These are phyloP conservation scores for Sporodiniella umbellata DNA, from an alignment of 371 early-diverging fungal species.

Conservation along the genomic window DNA sequence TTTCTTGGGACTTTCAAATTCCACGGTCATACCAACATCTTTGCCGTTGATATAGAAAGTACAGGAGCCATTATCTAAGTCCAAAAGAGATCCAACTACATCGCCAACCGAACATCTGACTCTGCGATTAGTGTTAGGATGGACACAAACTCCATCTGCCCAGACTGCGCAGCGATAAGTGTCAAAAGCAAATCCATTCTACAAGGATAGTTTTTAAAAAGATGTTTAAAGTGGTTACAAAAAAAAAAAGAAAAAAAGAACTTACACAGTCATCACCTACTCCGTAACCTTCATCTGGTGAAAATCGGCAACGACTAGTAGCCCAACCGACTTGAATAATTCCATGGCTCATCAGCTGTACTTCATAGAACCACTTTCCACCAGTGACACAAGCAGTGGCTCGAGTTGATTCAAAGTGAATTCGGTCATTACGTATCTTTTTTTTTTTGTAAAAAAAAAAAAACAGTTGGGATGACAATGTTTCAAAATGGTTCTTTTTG, in stretches of 20 bases:
- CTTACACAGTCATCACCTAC: constrained; percentile 60
- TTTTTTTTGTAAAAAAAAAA: no score
- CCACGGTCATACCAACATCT: constrained; percentile 38
- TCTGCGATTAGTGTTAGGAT: constrained; percentile 29
- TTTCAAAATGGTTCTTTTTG: neutral
- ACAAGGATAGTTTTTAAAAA: neutral
- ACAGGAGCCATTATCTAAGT: constrained; percentile 44
- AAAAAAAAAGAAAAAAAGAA: neutral
- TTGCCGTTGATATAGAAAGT: constrained; percentile 44
- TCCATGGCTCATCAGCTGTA: constrained; percentile 49
- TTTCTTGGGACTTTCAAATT: constrained; percentile 37
- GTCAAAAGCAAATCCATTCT: constrained; percentile 64
- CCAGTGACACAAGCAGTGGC: constrained; percentile 38
- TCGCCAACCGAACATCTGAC: constrained; percentile 41
- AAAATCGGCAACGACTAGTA: constrained; percentile 54
- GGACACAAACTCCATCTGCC: constrained; percentile 43
- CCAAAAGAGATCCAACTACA: constrained; percentile 45
- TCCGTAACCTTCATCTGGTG: constrained; percentile 65
- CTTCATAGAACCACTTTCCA: constrained; percentile 67
- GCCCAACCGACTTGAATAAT: constrained; percentile 72
- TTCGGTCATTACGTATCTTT: constrained; percentile 46
- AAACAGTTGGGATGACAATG: neutral
- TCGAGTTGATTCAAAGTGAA: constrained; percentile 47
- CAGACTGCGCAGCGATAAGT: constrained; percentile 59
- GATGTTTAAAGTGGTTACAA: neutral